These are phyloP conservation scores for Botrytis fragariae DNA, from an alignment of 2,329 filamentous ascomycete species.

Conservation along the genomic window DNA sequence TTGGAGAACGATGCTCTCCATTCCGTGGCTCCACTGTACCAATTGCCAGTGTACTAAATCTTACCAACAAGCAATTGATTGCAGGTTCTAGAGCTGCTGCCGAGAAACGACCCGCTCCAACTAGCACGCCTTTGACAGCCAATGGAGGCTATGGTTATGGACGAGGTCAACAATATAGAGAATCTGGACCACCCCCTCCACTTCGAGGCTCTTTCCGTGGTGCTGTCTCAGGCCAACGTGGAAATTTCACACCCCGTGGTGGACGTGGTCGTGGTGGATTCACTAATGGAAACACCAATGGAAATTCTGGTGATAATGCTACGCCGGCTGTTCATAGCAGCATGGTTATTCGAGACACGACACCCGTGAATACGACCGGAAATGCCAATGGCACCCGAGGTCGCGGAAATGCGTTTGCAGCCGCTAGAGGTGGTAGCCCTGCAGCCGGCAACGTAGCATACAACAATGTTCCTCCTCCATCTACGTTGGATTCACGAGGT, in stretches of 20 bases:
- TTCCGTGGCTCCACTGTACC: conserved; percentile 94
- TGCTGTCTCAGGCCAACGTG: conserved; percentile 41
- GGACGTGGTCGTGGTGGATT: conserved; percentile 39
- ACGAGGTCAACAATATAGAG: conserved; percentile 59
- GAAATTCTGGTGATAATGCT: conserved; percentile 28
- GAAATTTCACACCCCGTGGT: conserved; percentile 24
- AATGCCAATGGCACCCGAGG: conserved; percentile 28
- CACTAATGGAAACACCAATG: conserved; percentile 15
- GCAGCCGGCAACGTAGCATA: conserved; percentile 42
- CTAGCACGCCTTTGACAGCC: conserved; percentile 51
- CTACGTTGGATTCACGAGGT: conserved; percentile 49
- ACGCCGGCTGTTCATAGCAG: conserved; percentile 31
- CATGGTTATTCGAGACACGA: conserved; percentile 29
- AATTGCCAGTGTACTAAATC: conserved; percentile 82
- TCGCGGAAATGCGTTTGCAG: conserved; percentile 25
- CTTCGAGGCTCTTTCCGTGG: conserved; percentile 58
- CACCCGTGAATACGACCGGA: conserved; percentile 24
- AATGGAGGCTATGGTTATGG: conserved; percentile 55
- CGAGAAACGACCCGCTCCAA: conserved; percentile 51
- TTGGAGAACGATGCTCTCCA: conserved; percentile 84
- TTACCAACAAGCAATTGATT: conserved; percentile 77
- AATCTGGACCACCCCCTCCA: conserved; percentile 54
- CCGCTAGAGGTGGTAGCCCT: conserved; percentile 29
- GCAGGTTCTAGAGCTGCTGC: conserved; percentile 59
- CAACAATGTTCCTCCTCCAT: conserved; percentile 59